Evolutionary conservation across 73 alveolate species (phyloP).

Genomic region (Loxodes magnus): DNA sequence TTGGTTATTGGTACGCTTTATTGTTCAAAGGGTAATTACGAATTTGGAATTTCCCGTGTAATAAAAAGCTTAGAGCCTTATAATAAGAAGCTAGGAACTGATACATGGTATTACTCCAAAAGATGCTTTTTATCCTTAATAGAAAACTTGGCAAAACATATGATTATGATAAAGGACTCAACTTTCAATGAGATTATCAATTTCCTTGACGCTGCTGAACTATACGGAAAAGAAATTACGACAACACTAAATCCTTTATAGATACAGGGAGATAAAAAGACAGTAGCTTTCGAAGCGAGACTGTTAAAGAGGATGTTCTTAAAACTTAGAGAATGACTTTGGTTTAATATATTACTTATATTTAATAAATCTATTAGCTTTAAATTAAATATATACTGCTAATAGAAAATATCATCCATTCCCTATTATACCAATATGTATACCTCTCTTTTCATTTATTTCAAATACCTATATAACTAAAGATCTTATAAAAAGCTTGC

Average conservation of each 20-base stretch:
- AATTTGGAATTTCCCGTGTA: conserved; percentile 95
- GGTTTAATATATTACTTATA: too few relatives aligned
- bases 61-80: conserved; percentile 92
- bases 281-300: conserved; percentile 95
- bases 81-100: conserved; percentile 62
- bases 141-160: conserved; percentile 95
- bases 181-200: conserved; percentile 78
- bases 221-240: conserved; percentile 86
- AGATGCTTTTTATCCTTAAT: conserved; percentile 94
- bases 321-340: conserved; percentile 76
- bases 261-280: conserved; percentile 71
- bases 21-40: conserved; percentile 92
- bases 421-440: too few relatives aligned
- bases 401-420: too few relatives aligned
- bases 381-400: too few relatives aligned
- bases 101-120: conserved; percentile 95
- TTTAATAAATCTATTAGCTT: too few relatives aligned
- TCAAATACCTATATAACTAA: too few relatives aligned
- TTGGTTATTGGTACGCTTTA: conserved; percentile 91
- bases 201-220: conserved; percentile 97
- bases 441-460: too few relatives aligned
- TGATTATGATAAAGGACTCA: conserved; percentile 89
- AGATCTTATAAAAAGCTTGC: too few relatives aligned
- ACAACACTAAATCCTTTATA: conserved; percentile 69
- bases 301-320: conserved; percentile 83